These are phyloP conservation scores for Fusarium goolgardi DNA, from an alignment of 2,329 filamentous ascomycete genomes.

Conservation along the genomic window DNA sequence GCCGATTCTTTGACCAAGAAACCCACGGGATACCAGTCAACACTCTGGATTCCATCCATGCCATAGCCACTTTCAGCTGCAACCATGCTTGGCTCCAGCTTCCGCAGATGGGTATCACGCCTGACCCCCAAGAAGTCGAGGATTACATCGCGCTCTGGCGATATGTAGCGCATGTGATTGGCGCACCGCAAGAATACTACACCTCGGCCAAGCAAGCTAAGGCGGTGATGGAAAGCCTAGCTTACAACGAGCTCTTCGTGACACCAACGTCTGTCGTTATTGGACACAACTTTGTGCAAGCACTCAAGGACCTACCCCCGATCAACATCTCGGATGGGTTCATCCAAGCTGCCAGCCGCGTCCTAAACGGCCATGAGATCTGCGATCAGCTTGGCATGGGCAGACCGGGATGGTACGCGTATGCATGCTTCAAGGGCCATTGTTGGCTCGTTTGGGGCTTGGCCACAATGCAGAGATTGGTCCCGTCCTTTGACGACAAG, in stretches of 20 bases:
- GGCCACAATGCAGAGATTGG: slow-evolving; percentile 42
- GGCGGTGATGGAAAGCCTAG: slow-evolving; percentile 51
- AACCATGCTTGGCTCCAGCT: slow-evolving; percentile 71
- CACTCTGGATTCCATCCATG: slow-evolving; percentile 72
- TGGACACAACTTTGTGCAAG: slow-evolving; percentile 54
- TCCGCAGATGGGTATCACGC: slow-evolving; percentile 71
- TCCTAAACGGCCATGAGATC: slow-evolving; percentile 54
- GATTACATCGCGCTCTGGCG: slow-evolving; percentile 72
- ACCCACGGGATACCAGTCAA: slow-evolving; percentile 73
- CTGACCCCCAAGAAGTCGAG: slow-evolving; percentile 65
- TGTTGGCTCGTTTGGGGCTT: slow-evolving; percentile 50
- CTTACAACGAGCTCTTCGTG: slow-evolving; percentile 50
- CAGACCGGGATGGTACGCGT: slow-evolving; percentile 45
- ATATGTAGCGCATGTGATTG: slow-evolving; percentile 50
- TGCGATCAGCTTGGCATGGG: slow-evolving; percentile 53
- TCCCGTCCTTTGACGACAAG: slow-evolving; percentile 43
- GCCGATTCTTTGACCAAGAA: slow-evolving; percentile 68
- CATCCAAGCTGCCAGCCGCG: slow-evolving; percentile 47
- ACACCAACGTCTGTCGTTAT: slow-evolving; percentile 52
- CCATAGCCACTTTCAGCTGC: slow-evolving; percentile 72
- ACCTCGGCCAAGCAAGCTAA: slow-evolving; percentile 42
- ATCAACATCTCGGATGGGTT: slow-evolving; percentile 49
- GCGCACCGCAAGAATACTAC: slow-evolving; percentile 46
- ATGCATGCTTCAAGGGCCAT: slow-evolving; percentile 49
- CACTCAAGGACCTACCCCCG: slow-evolving; percentile 52